A percentile compares a stretch with the other conserved stretches of the same genome.
Evolutionary conservation across 78 protist genomes (phyloP).

Genomic region (Guillardia theta): DNA sequence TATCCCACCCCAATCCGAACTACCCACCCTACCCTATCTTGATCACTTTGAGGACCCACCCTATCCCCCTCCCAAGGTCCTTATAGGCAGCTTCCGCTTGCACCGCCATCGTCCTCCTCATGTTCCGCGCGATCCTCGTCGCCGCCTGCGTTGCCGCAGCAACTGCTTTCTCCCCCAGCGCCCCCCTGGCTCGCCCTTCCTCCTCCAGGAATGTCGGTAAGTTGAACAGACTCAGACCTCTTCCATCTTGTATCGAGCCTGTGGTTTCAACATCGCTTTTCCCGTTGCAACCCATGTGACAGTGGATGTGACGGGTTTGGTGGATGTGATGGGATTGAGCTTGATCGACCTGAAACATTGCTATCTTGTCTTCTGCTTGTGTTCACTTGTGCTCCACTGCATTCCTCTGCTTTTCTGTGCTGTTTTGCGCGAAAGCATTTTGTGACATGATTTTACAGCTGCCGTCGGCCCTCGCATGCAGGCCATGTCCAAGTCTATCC

Average conservation of each 20-base stretch:
- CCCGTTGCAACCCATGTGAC: not conserved
- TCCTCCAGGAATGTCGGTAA: not conserved
- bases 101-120: too few species aligned
- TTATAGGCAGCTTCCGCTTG: too few species aligned
- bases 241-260: not conserved
- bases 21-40: too few species aligned
- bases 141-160: not conserved
- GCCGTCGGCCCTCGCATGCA: not conserved
- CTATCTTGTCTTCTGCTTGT: not conserved
- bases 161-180: not conserved
- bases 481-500: conserved; percentile 17
- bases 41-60: too few species aligned
- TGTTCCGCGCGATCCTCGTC: not conserved
- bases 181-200: not conserved
- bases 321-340: not conserved
- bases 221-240: too few species aligned
- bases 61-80: too few species aligned
- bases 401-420: not conserved
- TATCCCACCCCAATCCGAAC: too few species aligned
- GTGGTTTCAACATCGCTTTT: not conserved
- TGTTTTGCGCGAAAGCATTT: not conserved
- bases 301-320: not conserved
- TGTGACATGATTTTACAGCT: not conserved
- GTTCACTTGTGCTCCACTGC: not conserved
- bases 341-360: not conserved